Evolutionary conservation across 2,329 filamentous ascomycete genomes (phyloP).

Genomic region (Huntiella decipiens): DNA sequence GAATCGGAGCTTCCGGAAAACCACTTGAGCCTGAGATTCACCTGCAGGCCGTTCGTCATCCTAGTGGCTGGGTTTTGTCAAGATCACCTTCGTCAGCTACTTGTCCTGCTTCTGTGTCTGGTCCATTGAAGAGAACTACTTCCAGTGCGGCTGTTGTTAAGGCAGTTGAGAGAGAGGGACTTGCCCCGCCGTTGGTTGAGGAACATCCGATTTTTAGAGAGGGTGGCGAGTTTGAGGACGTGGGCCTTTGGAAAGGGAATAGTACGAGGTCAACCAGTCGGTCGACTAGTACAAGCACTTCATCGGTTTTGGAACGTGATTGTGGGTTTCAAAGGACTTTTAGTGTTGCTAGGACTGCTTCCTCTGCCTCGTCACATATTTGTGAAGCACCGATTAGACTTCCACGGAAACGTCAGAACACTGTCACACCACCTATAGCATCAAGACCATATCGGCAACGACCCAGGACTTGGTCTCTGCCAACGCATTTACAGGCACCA

Average conservation of each 20-base stretch:
- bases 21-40: no score
- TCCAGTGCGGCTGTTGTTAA: conserved; percentile 6
- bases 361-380: conserved; percentile 4
- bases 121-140: background rate
- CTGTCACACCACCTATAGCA: no score
- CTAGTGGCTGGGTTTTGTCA: no score
- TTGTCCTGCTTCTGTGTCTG: conserved; percentile 1
- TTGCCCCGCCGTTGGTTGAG: conserved; percentile 6
- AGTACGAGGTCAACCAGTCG: conserved; percentile 7
- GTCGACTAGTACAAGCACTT: background rate
- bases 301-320: no score
- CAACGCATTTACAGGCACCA: background rate
- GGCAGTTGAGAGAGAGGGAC: conserved; percentile 3
- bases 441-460: no score
- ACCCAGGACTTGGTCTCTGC: no score
- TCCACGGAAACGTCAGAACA: no score
- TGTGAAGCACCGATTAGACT: background rate
- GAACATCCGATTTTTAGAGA: conserved; percentile 10
- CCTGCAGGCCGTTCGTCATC: no score
- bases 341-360: conserved; percentile 6
- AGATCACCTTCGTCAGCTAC: background rate
- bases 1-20: conserved; percentile 5
- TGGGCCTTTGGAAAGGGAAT: conserved; percentile 6
- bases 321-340: background rate
- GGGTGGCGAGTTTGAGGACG: background rate